Percentiles rank a stretch among this genome's conserved stretches.
Conservation (phyloP, 1,139 yeast species). For the Yamadazyma sp. region DNA sequence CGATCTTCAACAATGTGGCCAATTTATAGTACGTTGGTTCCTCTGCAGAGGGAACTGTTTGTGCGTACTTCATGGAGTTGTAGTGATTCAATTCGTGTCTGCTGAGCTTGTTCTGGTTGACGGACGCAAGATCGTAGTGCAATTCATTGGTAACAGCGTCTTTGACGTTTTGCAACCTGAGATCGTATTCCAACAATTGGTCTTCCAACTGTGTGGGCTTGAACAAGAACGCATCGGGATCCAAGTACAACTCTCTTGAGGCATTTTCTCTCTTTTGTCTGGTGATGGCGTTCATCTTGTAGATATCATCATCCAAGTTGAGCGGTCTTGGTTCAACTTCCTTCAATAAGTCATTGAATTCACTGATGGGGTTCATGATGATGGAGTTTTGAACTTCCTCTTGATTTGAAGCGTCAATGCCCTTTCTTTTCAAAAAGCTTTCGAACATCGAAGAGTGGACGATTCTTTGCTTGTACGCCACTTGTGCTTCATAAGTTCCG, state of each 20-base stretch:
- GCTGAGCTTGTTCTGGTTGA: conserved; percentile 11
- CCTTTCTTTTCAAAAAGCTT: conserved; percentile 22
- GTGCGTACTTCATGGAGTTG: conserved; percentile 27
- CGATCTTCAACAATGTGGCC: conserved; percentile 29
- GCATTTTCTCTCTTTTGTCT: conserved; percentile 14
- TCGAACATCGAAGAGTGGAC: conserved; percentile 28
- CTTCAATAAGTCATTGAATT: conserved; percentile 15
- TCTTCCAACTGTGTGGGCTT: conserved; percentile 17
- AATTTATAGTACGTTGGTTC: conserved; percentile 34
- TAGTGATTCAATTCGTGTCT: conserved; percentile 20
- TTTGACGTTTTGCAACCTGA: conserved; percentile 18
- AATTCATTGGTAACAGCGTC: conserved; percentile 28
- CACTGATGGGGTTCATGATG: conserved; percentile 19
- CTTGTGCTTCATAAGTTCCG: conserved; percentile 34
- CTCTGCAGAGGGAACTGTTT: conserved; percentile 27
- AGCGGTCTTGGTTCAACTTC: conserved; percentile 15
- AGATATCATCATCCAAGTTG: conserved; percentile 21
- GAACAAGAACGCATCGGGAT: conserved; percentile 23
- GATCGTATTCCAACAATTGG: conserved; percentile 22
- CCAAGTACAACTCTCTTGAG: conserved; percentile 16
- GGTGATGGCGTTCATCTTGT: conserved; percentile 19
- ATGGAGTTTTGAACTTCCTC: conserved; percentile 18
- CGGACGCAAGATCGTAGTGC: conserved; percentile 17
- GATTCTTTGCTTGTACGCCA: conserved; percentile 20
- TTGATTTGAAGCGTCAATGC: conserved; percentile 17